Evolutionary conservation across 441 rosid genomes (phyloP).

Genomic region (Francoa sonchifolia): DNA sequence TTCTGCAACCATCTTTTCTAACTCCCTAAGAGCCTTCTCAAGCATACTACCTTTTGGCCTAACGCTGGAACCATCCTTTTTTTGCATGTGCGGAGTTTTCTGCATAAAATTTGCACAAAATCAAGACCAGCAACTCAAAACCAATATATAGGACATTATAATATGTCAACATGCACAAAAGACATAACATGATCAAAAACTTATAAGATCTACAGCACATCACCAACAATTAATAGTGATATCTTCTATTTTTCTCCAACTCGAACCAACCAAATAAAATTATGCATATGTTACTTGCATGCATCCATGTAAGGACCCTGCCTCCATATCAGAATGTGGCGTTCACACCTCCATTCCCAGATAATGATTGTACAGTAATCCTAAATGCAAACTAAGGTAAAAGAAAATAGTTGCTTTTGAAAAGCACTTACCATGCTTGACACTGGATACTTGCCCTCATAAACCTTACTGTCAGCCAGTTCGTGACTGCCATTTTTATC

Average conservation of each 20-base stretch:
- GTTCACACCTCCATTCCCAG: too few species aligned
- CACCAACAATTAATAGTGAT: too few species aligned
- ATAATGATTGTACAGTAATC: background rate
- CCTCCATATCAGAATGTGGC: background rate
- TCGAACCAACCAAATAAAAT: too few species aligned
- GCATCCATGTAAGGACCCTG: background rate
- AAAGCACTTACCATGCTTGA: constrained; percentile 43
- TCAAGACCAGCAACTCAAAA: constrained; percentile 7
- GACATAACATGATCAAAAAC: background rate
- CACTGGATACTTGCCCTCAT: constrained; percentile 34
- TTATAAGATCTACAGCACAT: too few species aligned
- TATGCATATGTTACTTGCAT: too few species aligned
- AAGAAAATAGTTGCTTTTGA: background rate
- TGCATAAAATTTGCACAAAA: constrained; percentile 22
- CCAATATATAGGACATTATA: background rate
- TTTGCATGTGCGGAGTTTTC: constrained; percentile 42
- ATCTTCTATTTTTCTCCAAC: too few species aligned
- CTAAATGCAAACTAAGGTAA: background rate
- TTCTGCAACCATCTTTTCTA: constrained; percentile 83
- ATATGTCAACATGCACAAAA: background rate
- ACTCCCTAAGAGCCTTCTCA: constrained; percentile 82
- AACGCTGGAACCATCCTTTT: constrained; percentile 47
- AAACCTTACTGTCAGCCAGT: constrained; percentile 43
- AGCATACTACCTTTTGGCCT: constrained; percentile 54
- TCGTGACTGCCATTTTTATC: constrained; percentile 44